Conservation (phyloP, 495 filamentous ascomycete species). For the Aspergillus carlsbadensis region DNA sequence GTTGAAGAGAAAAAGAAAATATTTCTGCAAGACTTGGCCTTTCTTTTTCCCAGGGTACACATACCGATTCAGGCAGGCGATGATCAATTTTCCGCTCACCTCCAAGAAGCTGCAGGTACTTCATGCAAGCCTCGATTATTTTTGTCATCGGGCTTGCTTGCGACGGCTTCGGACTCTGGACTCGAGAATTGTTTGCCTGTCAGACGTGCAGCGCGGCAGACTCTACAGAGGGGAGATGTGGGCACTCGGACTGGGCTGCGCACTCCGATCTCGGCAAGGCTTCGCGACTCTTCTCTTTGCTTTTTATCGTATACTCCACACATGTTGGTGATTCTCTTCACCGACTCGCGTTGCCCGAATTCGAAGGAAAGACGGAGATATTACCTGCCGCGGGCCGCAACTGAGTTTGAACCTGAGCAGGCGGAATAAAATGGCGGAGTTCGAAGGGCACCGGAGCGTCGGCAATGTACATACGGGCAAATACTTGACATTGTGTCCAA, state of each 20-base stretch:
- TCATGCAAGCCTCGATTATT: neutral
- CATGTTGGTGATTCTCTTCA: neutral
- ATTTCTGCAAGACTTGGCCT: constrained; percentile 1
- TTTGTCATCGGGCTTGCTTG: neutral
- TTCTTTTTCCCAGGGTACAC: neutral
- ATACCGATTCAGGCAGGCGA: neutral
- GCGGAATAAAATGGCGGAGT: neutral
- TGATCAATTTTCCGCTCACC: neutral
- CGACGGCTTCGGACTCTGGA: neutral
- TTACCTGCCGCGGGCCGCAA: neutral
- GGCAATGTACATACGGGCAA: neutral
- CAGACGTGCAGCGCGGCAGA: neutral
- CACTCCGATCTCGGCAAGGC: neutral
- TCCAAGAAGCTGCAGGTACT: neutral
- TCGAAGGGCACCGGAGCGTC: neutral
- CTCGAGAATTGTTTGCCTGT: neutral
- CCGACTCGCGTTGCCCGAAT: neutral
- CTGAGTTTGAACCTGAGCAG: neutral
- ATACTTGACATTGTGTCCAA: too few relatives aligned
- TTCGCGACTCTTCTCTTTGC: neutral
- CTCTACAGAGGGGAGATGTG: neutral
- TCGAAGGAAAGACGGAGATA: neutral
- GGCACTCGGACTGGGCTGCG: neutral
- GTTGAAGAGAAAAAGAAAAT: constrained; percentile 2
- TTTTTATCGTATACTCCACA: neutral